Evolutionary conservation across 345 rosid genomes (phyloP).

Genomic region (Microthlaspi erraticum): DNA sequence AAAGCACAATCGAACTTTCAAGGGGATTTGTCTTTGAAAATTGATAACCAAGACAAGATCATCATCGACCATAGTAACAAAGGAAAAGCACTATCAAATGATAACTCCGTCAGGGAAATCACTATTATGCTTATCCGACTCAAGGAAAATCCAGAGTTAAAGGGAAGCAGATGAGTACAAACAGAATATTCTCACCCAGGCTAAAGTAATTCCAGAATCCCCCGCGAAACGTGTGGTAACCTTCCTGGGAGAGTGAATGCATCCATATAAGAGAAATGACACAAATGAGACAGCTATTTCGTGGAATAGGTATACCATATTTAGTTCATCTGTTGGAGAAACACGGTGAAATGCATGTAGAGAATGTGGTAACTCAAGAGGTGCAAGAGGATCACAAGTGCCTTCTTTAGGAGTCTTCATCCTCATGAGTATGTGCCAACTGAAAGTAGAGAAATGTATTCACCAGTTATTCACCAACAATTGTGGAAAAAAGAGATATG

Average conservation of each 20-base stretch:
- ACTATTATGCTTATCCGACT: background rate
- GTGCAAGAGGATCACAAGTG: constrained; percentile 85
- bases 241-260: constrained; percentile 66
- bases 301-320: constrained; percentile 50
- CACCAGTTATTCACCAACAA: constrained; percentile 3
- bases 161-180: constrained; percentile 10
- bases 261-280: background rate
- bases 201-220: constrained; percentile 99
- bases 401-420: constrained; percentile 75
- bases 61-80: constrained; percentile 11
- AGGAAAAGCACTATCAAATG: constrained; percentile 1
- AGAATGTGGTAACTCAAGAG: constrained; percentile 92
- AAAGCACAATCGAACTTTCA: constrained; percentile 24
- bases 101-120: background rate
- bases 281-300: background rate
- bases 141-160: background rate
- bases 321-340: constrained; percentile 69
- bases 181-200: constrained; percentile 66
- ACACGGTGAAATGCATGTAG: constrained; percentile 88
- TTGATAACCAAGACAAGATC: constrained; percentile 14
- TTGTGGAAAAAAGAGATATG: constrained; percentile 9
- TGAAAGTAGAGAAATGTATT: constrained; percentile 29
- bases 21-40: constrained; percentile 4
- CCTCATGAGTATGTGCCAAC: constrained; percentile 98
- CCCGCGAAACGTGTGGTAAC: constrained; percentile 85